These are phyloP conservation scores for Myochromella boudieri DNA, from an alignment of 768 basidiomycete genomes.

Conservation along the genomic window DNA sequence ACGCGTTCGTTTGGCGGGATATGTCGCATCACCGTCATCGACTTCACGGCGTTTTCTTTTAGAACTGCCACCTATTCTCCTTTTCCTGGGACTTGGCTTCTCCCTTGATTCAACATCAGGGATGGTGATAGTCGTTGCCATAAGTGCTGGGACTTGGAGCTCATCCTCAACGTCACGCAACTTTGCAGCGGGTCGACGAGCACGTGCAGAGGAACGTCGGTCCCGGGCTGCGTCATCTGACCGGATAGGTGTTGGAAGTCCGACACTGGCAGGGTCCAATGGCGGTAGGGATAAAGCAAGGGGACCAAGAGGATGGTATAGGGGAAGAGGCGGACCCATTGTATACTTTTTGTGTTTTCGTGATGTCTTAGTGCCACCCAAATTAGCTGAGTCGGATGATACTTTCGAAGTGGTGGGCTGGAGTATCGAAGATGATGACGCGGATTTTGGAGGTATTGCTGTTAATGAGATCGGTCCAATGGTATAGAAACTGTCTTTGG, in stretches of 20 bases:
- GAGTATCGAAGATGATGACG: conserved; percentile 10
- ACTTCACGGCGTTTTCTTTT: conserved; percentile 60
- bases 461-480: conserved; percentile 13
- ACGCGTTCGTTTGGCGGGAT: conserved; percentile 68
- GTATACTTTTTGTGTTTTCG: conserved; percentile 21
- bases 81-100: conserved; percentile 52
- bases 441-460: conserved; percentile 5
- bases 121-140: conserved; percentile 30
- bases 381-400: conserved; percentile 5
- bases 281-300: conserved; percentile 67
- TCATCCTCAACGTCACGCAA: conserved; percentile 47
- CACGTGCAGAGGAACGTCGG: conserved; percentile 44
- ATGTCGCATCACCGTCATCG: conserved; percentile 66
- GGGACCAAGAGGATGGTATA: conserved; percentile 67
- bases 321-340: conserved; percentile 47
- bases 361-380: background rate
- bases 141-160: conserved; percentile 19
- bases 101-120: conserved; percentile 40
- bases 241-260: conserved; percentile 49
- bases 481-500: conserved; percentile 27
- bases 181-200: conserved; percentile 48
- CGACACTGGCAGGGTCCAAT: conserved; percentile 56
- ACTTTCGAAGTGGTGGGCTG: conserved; percentile 8
- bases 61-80: conserved; percentile 40
- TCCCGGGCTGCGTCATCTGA: conserved; percentile 43